phyloP scores from a whole-genome alignment of 805 yeast genomes.

The Hanseniaspora lindneri region DNA sequence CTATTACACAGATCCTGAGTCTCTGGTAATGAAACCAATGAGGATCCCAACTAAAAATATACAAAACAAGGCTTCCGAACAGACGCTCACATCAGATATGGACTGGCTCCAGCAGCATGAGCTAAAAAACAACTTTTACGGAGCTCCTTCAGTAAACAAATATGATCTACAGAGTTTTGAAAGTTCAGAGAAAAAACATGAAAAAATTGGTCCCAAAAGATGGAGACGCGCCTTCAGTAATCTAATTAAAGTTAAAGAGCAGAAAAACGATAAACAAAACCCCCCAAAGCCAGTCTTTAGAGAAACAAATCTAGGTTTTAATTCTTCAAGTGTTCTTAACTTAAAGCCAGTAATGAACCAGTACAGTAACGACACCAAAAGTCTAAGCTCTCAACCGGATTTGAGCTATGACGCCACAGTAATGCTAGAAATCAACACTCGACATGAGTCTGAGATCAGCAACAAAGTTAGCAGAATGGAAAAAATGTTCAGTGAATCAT shows the following conservation, averaged over 20 bases:
- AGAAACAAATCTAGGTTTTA: no score
- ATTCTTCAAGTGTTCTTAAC: no score
- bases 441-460: neutral
- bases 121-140: neutral
- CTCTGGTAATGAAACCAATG: slow-evolving; percentile 8
- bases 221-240: slow-evolving; percentile 8
- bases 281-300: neutral
- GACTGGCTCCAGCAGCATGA: slow-evolving; percentile 17
- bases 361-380: neutral
- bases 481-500: slow-evolving; percentile 13
- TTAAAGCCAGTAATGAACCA: no score
- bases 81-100: slow-evolving; percentile 27
- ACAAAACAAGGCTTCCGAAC: slow-evolving; percentile 27
- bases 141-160: neutral
- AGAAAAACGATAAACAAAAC: neutral
- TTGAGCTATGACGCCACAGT: slow-evolving; percentile 8
- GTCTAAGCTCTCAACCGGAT: slow-evolving; percentile 1
- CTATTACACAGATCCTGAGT: slow-evolving; percentile 11
- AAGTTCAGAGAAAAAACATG: neutral
- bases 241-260: neutral
- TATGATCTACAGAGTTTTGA: neutral
- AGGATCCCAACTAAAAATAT: slow-evolving; percentile 18
- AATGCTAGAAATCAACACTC: slow-evolving; percentile 8
- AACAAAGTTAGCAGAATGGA: slow-evolving; percentile 1
- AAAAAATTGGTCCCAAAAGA: neutral